phyloP scores from a whole-genome alignment of 2,329 filamentous ascomycete species.

The Neonectria coccinea region DNA sequence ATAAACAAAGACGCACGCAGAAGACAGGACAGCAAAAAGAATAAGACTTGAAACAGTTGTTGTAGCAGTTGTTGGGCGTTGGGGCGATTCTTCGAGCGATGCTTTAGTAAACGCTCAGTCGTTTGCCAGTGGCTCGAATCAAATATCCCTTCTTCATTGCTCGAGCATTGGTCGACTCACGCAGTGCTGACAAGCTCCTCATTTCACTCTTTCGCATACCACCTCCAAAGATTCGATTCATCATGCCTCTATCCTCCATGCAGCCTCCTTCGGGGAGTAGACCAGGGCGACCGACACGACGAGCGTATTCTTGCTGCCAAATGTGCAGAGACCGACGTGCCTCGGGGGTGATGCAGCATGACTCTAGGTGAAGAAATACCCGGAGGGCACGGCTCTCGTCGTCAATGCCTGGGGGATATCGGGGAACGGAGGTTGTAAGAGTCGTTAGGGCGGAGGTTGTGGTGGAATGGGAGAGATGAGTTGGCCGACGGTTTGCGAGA shows the following conservation, averaged over 20 bases:
- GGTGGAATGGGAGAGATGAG: constrained; percentile 48
- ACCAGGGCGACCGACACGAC: constrained; percentile 50
- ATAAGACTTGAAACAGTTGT: neutral
- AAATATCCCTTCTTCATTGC: constrained; percentile 9
- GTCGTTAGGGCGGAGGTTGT: constrained; percentile 50
- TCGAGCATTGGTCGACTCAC: constrained; percentile 21
- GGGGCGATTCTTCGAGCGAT: neutral
- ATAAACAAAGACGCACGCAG: neutral
- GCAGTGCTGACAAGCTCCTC: constrained; percentile 36
- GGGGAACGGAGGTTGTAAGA: constrained; percentile 34
- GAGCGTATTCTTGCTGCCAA: constrained; percentile 65
- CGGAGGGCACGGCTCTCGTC: constrained; percentile 59
- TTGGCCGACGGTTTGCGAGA: constrained; percentile 38
- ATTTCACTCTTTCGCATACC: constrained; percentile 36
- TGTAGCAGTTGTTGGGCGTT: neutral
- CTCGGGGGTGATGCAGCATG: constrained; percentile 59
- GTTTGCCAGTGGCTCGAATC: constrained; percentile 28
- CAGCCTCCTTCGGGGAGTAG: constrained; percentile 56
- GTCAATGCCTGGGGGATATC: constrained; percentile 38
- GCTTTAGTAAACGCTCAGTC: constrained; percentile 34
- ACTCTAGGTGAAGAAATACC: constrained; percentile 61
- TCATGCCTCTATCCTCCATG: constrained; percentile 47
- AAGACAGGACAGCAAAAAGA: neutral
- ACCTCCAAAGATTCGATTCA: constrained; percentile 46
- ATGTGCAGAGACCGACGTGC: constrained; percentile 60